Evolutionary conservation across 768 basidiomycete species (phyloP).

Genomic region (Kwoniella bestiolae): DNA sequence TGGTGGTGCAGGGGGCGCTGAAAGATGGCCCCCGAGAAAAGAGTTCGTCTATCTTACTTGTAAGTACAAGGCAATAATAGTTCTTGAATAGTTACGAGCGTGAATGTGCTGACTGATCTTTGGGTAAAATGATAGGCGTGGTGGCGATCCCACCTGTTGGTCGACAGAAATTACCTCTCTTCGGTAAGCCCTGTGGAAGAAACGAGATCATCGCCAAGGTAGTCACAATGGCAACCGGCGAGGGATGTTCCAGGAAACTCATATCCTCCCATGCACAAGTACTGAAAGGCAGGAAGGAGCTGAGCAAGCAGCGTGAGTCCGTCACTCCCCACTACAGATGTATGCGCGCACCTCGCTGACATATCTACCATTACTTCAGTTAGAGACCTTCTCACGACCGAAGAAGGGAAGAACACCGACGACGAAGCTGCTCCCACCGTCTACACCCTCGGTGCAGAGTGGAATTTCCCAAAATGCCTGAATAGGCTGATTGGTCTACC

Average conservation of each 20-base stretch:
- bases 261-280: slow-evolving; percentile 58
- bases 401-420: slow-evolving; percentile 19
- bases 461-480: slow-evolving; percentile 16
- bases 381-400: slow-evolving; percentile 18
- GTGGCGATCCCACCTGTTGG: slow-evolving; percentile 43
- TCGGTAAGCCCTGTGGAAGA: slow-evolving; percentile 55
- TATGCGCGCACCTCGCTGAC: too few relatives aligned
- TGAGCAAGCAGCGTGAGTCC: slow-evolving; percentile 23
- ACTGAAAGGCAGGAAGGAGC: slow-evolving; percentile 46
- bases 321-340: too few relatives aligned
- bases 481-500: slow-evolving; percentile 20
- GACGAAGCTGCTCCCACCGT: slow-evolving; percentile 9
- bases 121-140: slow-evolving; percentile 6
- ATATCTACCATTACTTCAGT: slow-evolving; percentile 7
- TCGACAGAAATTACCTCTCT: slow-evolving; percentile 51
- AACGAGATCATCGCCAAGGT: slow-evolving; percentile 58
- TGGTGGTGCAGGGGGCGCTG: not conserved
- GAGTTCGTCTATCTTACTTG: slow-evolving; percentile 21
- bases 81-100: not conserved
- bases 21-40: slow-evolving; percentile 16
- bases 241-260: slow-evolving; percentile 52
- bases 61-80: not conserved
- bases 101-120: not conserved
- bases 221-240: slow-evolving; percentile 50
- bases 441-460: slow-evolving; percentile 16